phyloP scores from a whole-genome alignment of 2,329 filamentous ascomycete species.

The Colletotrichum sojae region DNA sequence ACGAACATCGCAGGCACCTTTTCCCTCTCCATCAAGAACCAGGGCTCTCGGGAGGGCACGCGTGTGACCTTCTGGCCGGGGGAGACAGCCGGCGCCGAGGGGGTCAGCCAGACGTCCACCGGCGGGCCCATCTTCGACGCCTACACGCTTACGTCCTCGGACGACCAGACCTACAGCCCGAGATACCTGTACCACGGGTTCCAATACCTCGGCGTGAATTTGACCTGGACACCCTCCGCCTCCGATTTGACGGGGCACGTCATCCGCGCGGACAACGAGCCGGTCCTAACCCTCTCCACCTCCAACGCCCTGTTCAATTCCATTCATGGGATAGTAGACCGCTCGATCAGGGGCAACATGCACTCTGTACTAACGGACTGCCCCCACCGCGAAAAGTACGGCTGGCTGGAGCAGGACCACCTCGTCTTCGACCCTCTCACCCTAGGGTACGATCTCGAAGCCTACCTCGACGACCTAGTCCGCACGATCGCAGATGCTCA shows the following conservation, averaged over 20 bases:
- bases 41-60: constrained; percentile 24
- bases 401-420: constrained; percentile 41
- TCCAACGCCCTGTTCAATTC: constrained; percentile 25
- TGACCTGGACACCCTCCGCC: constrained; percentile 29
- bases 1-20: constrained; percentile 34
- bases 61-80: constrained; percentile 33
- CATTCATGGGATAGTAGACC: constrained; percentile 38
- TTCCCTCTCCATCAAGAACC: constrained; percentile 21
- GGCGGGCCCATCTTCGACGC: constrained; percentile 37
- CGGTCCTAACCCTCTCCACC: constrained; percentile 12
- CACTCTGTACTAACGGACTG: constrained; percentile 38
- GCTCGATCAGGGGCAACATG: constrained; percentile 39
- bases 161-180: constrained; percentile 17
- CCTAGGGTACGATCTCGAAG: constrained; percentile 32
- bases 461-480: constrained; percentile 35
- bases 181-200: constrained; percentile 33
- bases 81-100: constrained; percentile 10
- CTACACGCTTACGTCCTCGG: constrained; percentile 25
- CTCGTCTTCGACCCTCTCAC: constrained; percentile 31
- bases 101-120: constrained; percentile 19
- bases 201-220: constrained; percentile 37
- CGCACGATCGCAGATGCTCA: constrained; percentile 39
- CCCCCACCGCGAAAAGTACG: constrained; percentile 38
- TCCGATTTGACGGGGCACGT: constrained; percentile 24
- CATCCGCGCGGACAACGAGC: constrained; percentile 34